phyloP scores from a whole-genome alignment of 2,329 filamentous ascomycete species.

The Calonectria hawksworthii region DNA sequence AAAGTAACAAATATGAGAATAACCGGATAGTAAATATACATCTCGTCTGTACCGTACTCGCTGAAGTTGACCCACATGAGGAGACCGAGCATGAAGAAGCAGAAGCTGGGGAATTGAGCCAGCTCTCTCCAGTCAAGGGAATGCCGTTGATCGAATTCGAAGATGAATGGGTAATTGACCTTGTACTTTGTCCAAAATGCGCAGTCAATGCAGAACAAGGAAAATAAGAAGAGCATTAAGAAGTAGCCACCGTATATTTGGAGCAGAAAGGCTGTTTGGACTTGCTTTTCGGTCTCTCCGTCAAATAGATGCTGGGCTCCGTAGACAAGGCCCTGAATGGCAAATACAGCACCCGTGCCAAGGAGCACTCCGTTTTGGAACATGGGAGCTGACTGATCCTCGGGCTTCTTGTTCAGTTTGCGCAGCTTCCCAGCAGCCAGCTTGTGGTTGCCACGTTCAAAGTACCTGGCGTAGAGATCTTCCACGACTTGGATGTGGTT shows the following conservation, averaged over 20 bases:
- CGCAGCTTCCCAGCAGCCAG: conserved; percentile 90
- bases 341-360: conserved; percentile 76
- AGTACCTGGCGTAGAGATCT: conserved; percentile 94
- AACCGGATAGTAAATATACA: conserved; percentile 91
- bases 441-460: conserved; percentile 94
- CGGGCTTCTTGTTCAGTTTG: conserved; percentile 72
- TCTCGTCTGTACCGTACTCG: conserved; percentile 71
- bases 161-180: conserved; percentile 97
- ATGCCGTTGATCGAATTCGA: conserved; percentile 92
- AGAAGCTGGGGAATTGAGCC: conserved; percentile 87
- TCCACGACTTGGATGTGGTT: conserved; percentile 85
- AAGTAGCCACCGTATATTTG: conserved; percentile 97
- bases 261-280: conserved; percentile 77
- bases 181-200: conserved; percentile 85
- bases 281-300: conserved; percentile 60
- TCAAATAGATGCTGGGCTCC: conserved; percentile 67
- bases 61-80: conserved; percentile 93
- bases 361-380: conserved; percentile 77
- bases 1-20: conserved; percentile 79
- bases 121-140: conserved; percentile 92
- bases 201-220: conserved; percentile 89
- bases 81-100: conserved; percentile 82
- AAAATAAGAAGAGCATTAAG: conserved; percentile 82
- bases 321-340: conserved; percentile 75
- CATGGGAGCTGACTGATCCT: conserved; percentile 69